Evolutionary conservation across 2,329 filamentous ascomycete genomes (phyloP).

Genomic region (Ophiocordyceps australis): DNA sequence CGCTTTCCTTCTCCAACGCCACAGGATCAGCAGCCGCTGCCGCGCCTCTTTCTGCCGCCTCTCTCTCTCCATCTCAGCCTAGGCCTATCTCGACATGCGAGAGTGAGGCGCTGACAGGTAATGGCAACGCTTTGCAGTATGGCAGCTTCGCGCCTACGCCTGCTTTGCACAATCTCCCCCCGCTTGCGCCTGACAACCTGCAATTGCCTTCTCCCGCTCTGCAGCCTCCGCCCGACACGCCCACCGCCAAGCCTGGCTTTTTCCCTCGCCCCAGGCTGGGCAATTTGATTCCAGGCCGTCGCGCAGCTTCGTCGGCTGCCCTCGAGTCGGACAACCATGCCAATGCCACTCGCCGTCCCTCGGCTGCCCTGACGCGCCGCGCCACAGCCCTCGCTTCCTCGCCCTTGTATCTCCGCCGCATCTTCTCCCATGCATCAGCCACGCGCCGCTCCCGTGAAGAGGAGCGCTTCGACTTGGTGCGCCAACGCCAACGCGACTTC

Average conservation of each 20-base stretch:
- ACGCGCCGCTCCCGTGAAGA: slow-evolving; percentile 20
- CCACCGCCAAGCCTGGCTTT: slow-evolving; percentile 4
- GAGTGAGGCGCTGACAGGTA: slow-evolving; percentile 6
- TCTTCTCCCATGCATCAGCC: slow-evolving; percentile 16
- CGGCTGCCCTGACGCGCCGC: slow-evolving; percentile 3
- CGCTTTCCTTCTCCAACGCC: too few species aligned
- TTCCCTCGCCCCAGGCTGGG: slow-evolving; percentile 5
- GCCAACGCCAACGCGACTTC: slow-evolving; percentile 66
- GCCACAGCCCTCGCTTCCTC: slow-evolving; percentile 4
- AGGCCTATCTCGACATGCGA: neutral
- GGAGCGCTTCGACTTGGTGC: slow-evolving; percentile 40
- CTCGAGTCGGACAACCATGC: slow-evolving; percentile 4
- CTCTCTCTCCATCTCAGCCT: neutral
- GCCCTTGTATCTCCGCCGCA: slow-evolving; percentile 13
- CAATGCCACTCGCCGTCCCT: slow-evolving; percentile 3
- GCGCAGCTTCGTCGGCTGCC: slow-evolving; percentile 12
- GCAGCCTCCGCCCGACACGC: slow-evolving; percentile 13
- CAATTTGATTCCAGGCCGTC: slow-evolving; percentile 15
- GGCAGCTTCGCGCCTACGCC: slow-evolving; percentile 32
- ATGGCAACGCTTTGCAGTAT: slow-evolving; percentile 24
- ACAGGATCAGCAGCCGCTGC: too few species aligned
- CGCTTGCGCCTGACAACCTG: slow-evolving; percentile 21
- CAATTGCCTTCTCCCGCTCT: slow-evolving; percentile 37
- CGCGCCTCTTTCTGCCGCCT: neutral
- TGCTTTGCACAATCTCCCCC: slow-evolving; percentile 21